Evolutionary conservation across 2,329 filamentous ascomycete genomes (phyloP).

Genomic region (Podosphaera aphanis): DNA sequence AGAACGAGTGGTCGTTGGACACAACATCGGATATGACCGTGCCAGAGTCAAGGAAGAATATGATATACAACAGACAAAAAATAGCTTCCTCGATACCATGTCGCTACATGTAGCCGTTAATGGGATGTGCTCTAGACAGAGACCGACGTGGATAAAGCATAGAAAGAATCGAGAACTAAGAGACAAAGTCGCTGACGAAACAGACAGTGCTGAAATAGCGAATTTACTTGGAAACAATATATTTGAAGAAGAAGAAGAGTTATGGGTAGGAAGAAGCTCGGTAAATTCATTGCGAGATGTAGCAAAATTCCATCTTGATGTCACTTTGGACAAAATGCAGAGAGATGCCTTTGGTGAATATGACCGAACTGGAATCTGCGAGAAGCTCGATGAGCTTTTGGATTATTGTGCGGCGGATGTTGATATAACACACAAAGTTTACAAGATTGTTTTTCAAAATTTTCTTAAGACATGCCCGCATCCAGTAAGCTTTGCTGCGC

Average conservation of each 20-base stretch:
- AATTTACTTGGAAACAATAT: slow-evolving; percentile 43
- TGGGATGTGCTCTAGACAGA: slow-evolving; percentile 92
- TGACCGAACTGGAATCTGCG: slow-evolving; percentile 44
- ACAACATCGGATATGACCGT: slow-evolving; percentile 89
- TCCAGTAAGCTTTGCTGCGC: slow-evolving; percentile 85
- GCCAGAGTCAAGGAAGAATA: slow-evolving; percentile 82
- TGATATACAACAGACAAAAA: slow-evolving; percentile 55
- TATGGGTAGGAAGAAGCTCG: slow-evolving; percentile 88
- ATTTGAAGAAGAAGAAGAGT: slow-evolving; percentile 70
- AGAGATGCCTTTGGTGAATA: slow-evolving; percentile 72
- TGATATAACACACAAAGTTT: slow-evolving; percentile 78
- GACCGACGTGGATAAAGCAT: slow-evolving; percentile 93
- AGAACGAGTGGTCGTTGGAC: slow-evolving; percentile 64
- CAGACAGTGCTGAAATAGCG: slow-evolving; percentile 46
- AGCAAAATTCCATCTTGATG: slow-evolving; percentile 82
- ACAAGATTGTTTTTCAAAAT: slow-evolving; percentile 72
- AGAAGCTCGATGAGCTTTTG: slow-evolving; percentile 57
- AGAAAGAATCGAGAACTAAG: slow-evolving; percentile 70
- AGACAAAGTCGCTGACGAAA: slow-evolving; percentile 53
- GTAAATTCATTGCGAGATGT: slow-evolving; percentile 89
- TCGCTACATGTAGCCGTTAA: slow-evolving; percentile 93
- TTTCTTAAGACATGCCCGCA: slow-evolving; percentile 83
- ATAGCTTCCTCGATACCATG: slow-evolving; percentile 90
- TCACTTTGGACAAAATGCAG: slow-evolving; percentile 72
- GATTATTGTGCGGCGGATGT: slow-evolving; percentile 94